These are phyloP conservation scores for Tephrocybe sp. DNA, from an alignment of 768 basidiomycete species.

Conservation along the genomic window DNA sequence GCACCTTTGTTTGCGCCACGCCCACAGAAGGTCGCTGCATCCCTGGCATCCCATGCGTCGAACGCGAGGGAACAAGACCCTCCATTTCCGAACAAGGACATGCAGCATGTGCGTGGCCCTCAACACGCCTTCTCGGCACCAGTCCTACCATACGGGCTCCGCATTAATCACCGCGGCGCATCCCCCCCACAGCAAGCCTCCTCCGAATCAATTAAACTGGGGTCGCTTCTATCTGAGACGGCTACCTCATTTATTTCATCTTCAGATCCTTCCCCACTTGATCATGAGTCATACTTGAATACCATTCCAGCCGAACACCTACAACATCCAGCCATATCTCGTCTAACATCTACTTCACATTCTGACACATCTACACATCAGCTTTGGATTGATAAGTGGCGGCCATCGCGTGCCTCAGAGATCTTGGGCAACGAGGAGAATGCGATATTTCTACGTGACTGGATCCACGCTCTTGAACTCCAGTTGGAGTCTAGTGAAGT, in stretches of 20 bases:
- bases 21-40: neutral
- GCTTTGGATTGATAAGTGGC: constrained; percentile 76
- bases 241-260: neutral
- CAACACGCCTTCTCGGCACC: constrained; percentile 39
- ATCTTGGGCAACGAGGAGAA: constrained; percentile 77
- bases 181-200: neutral
- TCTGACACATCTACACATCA: constrained; percentile 32
- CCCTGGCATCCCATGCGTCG: neutral
- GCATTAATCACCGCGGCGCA: neutral
- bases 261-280: constrained; percentile 2
- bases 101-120: constrained; percentile 63
- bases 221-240: neutral
- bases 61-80: constrained; percentile 17
- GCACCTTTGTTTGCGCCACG: constrained; percentile 3
- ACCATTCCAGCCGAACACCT: constrained; percentile 32
- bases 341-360: constrained; percentile 18
- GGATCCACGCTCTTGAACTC: constrained; percentile 73
- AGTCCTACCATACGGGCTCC: constrained; percentile 11
- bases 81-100: constrained; percentile 49
- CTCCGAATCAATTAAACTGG: neutral
- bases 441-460: constrained; percentile 72
- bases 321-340: constrained; percentile 53
- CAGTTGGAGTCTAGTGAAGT: constrained; percentile 35
- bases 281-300: constrained; percentile 16
- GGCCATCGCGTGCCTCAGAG: constrained; percentile 69